Evolutionary conservation across 2,329 filamentous ascomycete species (phyloP).

Genomic region (Trichoderma breve): DNA sequence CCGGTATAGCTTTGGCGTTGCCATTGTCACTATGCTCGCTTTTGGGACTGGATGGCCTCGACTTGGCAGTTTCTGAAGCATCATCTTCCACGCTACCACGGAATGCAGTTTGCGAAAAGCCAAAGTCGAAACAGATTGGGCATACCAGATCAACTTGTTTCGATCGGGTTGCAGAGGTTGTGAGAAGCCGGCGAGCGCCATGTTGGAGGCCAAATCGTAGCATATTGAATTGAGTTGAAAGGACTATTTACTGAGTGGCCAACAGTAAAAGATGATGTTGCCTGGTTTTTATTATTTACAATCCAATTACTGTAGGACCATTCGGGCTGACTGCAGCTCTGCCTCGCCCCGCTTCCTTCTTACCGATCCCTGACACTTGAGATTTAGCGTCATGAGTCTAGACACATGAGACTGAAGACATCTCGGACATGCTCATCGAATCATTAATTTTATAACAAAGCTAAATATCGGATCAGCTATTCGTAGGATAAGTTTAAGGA

Average conservation of each 20-base stretch:
- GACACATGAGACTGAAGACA: not conserved
- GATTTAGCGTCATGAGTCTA: not conserved
- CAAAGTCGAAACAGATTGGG: slow-evolving; percentile 18
- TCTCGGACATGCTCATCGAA: not conserved
- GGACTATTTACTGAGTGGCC: not conserved
- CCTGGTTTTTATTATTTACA: not conserved
- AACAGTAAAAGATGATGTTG: too few species aligned
- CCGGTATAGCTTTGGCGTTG: not conserved
- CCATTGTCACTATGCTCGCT: not conserved
- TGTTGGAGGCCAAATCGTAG: not conserved
- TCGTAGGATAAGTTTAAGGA: not conserved
- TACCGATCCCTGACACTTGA: not conserved
- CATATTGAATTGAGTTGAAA: not conserved
- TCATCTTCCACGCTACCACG: not conserved
- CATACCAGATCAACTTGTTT: slow-evolving; percentile 14
- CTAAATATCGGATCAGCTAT: fast-evolving
- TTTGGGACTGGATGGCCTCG: not conserved
- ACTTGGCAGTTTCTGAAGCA: not conserved
- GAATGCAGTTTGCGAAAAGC: slow-evolving; percentile 5
- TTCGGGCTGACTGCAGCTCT: slow-evolving; percentile 6
- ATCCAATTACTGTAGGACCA: not conserved
- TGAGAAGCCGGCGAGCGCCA: not conserved
- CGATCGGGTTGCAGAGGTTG: not conserved
- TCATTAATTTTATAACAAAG: not conserved
- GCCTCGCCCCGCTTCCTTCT: not conserved